Evolutionary conservation across 257 asterid species (phyloP), one percentile per base, ranked within the genome.

Genomic region (Petunia axillaris): DNA sequence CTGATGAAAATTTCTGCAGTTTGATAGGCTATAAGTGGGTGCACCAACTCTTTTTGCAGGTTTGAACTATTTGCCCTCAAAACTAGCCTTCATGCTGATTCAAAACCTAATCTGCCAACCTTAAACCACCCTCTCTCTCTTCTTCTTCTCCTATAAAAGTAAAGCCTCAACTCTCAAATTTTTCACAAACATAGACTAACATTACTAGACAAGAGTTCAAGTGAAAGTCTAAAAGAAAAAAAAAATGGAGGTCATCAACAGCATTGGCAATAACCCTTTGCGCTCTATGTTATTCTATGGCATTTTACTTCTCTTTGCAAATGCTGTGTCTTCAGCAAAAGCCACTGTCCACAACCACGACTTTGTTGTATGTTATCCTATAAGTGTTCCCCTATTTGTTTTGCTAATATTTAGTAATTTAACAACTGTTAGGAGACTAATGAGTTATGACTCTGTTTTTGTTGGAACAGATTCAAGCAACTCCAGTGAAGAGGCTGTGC

Each of bases 401-500:
- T 25, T 2, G 2, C 70, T 37, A 9, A 4, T 7, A 1, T 62
- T 40, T 55, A 11, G 6, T 2, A 0, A n/a, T 6, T 16, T 37
- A 58, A 39, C 2, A 54, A 41, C 58, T 44, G 1, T 59, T 64
- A 15, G 16, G 9, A 38, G 2, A 25, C 16, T 57, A 50, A 52
- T 11, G 57, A 3, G 54, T 76, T 4, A 58, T 2, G 40, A 43
- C 39, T 41, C 2, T 58, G 37, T 39, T 40, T 76, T 16, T 58
- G 43, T 1, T 37, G 76, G 58, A 82, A 82, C 77, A 94, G 98
- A 82, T 94, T 78, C 93, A 93, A 89, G 97, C 93, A 78, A 90
- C 91, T 4, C 89, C 89, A 64, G 97, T 94, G 94, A 94, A 88
- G 91, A 93, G 97, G 91, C 93, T 93, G 90, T 94, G 97, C 94